These are phyloP conservation scores for Dactylonectria estremocensis DNA, from an alignment of 2,329 filamentous ascomycete genomes.

Conservation along the genomic window DNA sequence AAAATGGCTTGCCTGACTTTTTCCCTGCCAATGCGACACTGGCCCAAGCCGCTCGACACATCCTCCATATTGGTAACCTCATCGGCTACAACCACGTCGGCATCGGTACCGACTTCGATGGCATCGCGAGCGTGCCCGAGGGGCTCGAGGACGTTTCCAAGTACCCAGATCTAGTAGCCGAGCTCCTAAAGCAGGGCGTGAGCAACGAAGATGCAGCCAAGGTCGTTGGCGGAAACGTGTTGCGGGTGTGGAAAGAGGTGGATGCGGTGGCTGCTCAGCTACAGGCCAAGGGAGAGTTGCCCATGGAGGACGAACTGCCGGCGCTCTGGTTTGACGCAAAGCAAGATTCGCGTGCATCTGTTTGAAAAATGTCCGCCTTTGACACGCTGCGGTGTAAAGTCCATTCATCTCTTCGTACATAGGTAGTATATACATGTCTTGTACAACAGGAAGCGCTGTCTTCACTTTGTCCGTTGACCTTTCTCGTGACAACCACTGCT, in stretches of 20 bases:
- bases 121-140: slow-evolving; percentile 74
- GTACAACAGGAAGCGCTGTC: slow-evolving; percentile 43
- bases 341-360: slow-evolving; percentile 11
- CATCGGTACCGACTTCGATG: slow-evolving; percentile 92
- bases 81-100: slow-evolving; percentile 93
- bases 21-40: slow-evolving; percentile 81
- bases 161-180: slow-evolving; percentile 83
- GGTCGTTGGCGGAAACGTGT: slow-evolving; percentile 83
- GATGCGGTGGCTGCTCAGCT: slow-evolving; percentile 79
- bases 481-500: slow-evolving; percentile 13
- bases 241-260: slow-evolving; percentile 87
- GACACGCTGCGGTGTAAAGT: slow-evolving; percentile 26
- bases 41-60: slow-evolving; percentile 83
- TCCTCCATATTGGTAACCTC: slow-evolving; percentile 84
- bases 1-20: slow-evolving; percentile 77
- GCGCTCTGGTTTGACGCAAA: slow-evolving; percentile 33
- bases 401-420: slow-evolving; percentile 47
- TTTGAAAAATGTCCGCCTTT: slow-evolving; percentile 21
- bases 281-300: slow-evolving; percentile 69
- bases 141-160: slow-evolving; percentile 90
- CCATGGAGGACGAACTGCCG: slow-evolving; percentile 67
- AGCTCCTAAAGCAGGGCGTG: slow-evolving; percentile 81
- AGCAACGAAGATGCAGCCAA: slow-evolving; percentile 81
- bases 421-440: slow-evolving; percentile 51
- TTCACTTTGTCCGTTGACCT: slow-evolving; percentile 21